Evolutionary conservation across 805 yeast genomes (phyloP).

Genomic region (Nakazawaea laoshanensis): DNA sequence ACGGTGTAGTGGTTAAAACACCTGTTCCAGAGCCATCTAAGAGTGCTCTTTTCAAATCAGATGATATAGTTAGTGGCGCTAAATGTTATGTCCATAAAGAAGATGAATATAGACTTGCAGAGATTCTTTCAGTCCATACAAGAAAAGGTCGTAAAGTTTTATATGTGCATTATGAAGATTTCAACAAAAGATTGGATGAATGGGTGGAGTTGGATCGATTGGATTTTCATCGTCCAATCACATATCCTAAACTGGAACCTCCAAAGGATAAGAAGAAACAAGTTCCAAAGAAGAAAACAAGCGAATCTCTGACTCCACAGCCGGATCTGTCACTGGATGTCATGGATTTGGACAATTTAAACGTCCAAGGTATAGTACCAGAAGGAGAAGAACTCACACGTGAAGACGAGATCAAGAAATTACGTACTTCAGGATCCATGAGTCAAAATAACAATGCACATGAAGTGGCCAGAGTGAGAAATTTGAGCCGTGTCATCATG

Average conservation of each 20-base stretch:
- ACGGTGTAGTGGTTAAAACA: slow-evolving; percentile 4
- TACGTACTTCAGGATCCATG: slow-evolving; percentile 96
- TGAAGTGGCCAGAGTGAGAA: slow-evolving; percentile 87
- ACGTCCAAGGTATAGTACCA: slow-evolving; percentile 68
- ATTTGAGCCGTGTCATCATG: slow-evolving; percentile 66
- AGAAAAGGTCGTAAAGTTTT: slow-evolving; percentile 73
- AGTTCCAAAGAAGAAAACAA: slow-evolving; percentile 27
- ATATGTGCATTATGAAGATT: slow-evolving; percentile 91
- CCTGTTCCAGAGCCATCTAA: slow-evolving; percentile 19
- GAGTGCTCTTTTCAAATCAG: slow-evolving; percentile 22
- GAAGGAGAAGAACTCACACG: slow-evolving; percentile 69
- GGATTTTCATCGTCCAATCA: slow-evolving; percentile 61
- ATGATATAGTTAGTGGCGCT: slow-evolving; percentile 65
- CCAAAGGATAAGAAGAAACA: slow-evolving; percentile 32
- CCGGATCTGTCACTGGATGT: slow-evolving; percentile 39
- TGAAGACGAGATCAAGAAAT: slow-evolving; percentile 87
- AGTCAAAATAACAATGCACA: slow-evolving; percentile 69
- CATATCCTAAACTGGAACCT: slow-evolving; percentile 55
- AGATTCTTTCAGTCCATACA: slow-evolving; percentile 66
- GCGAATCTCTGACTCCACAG: slow-evolving; percentile 13
- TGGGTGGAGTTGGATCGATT: slow-evolving; percentile 77
- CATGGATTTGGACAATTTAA: slow-evolving; percentile 76
- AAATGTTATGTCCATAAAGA: slow-evolving; percentile 79
- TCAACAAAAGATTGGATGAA: slow-evolving; percentile 93
- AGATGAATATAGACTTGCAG: slow-evolving; percentile 73